phyloP scores from a whole-genome alignment of 768 basidiomycete genomes.

The Thelephora ganbajun region DNA sequence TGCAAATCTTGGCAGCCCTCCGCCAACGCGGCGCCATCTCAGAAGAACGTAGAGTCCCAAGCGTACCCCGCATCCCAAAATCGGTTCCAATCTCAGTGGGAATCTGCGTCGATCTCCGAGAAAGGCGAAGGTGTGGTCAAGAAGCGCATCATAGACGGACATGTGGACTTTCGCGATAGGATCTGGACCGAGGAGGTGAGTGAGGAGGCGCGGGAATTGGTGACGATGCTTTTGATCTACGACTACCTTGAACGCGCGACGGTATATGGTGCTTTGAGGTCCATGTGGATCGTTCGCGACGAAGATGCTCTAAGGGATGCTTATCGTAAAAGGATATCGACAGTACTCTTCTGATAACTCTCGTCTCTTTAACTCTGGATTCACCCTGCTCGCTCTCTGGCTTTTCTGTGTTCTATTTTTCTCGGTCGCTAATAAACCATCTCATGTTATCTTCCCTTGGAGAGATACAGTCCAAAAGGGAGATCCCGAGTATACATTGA shows the following conservation, averaged over 20 bases:
- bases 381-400: no score
- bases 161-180: conserved; percentile 36
- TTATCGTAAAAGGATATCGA: conserved; percentile 23
- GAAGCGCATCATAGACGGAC: conserved; percentile 51
- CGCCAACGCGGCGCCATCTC: conserved; percentile 36
- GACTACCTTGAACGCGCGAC: conserved; percentile 48
- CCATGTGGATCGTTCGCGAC: conserved; percentile 56
- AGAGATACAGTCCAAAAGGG: no score
- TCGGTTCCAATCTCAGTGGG: conserved; percentile 8
- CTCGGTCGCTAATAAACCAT: no score
- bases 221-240: conserved; percentile 38
- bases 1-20: conserved; percentile 43
- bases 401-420: no score
- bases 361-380: no score
- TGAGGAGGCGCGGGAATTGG: conserved; percentile 20
- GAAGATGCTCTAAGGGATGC: conserved; percentile 42
- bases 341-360: no score
- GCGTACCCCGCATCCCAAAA: conserved; percentile 8
- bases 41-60: conserved; percentile 12
- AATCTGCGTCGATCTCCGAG: conserved; percentile 28
- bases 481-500: no score
- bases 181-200: conserved; percentile 38
- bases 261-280: conserved; percentile 42
- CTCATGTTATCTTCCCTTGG: no score
- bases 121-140: conserved; percentile 50